Evolutionary conservation across 306 rosid species (phyloP), one percentile per base, ranked within the genome.

Genomic region (Acmispon strigosus): DNA sequence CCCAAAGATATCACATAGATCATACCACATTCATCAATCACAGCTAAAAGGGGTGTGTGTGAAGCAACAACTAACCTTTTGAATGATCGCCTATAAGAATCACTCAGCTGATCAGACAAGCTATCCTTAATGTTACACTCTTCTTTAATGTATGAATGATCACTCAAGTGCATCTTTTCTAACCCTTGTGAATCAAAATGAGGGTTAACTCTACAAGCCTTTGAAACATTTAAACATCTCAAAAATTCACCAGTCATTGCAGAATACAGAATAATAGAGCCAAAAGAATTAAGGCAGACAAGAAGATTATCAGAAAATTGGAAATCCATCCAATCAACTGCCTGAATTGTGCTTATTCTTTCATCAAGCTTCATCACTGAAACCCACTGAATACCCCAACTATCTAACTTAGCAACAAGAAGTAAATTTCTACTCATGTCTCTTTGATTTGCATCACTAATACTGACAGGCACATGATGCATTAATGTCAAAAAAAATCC

Each of bases 1-100:
- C 74, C 69, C 54, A 80, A 62, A 58, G 75, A 78, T 66, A 87
- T 68, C 67, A 86, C 87, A 70, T 94, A 94, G 64, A 87, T 85
- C 70, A 90, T 85, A 51, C 98, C 98, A 75, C 41, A 82, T 75
- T 84, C 92, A 80, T 87, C 98, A 70, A 89, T 85, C 66, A 83
- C 95, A 2, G 90, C 96, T 75, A 94, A 69, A 76, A 82, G 81
- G 69, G 90, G 84, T 69, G 97, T 77, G 76, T 84, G 86, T 27
- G 90, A 83, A 76, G 90, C 92, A 82, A 82, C 84, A 68, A 90
- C 82, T 81, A 94, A 84, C 87, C 88, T 89, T 73, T 76, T 89
- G 78, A 87, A 94, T 58, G 75, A 74, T 75, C 91, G 83, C 64
- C 76, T 73, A 69, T 12, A 48, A 51, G 71, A 56, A 78, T 69